These are phyloP conservation scores for Chalciporus piperatus DNA, from an alignment of 768 basidiomycete species.

Conservation along the genomic window DNA sequence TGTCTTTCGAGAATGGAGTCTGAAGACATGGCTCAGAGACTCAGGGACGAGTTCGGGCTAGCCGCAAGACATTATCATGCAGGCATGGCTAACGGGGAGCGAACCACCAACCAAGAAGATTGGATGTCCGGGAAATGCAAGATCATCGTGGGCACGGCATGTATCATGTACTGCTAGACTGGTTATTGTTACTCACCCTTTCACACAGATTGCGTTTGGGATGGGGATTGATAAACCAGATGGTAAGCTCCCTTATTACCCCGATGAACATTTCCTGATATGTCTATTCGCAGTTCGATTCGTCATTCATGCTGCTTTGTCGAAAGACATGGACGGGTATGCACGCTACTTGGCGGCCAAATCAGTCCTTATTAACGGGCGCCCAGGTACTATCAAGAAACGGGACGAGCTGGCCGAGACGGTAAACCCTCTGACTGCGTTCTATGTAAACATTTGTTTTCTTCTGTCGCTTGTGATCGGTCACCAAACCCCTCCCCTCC, in stretches of 20 bases:
- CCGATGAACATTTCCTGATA: background rate
- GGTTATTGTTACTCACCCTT: slow-evolving; percentile 2
- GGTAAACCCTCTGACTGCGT: slow-evolving; percentile 81
- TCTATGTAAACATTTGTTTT: slow-evolving; percentile 57
- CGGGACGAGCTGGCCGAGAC: slow-evolving; percentile 94
- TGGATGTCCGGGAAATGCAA: slow-evolving; percentile 74
- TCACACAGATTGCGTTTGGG: slow-evolving; percentile 82
- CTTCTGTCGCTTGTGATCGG: background rate
- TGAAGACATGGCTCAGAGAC: slow-evolving; percentile 72
- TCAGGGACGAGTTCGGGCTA: slow-evolving; percentile 57
- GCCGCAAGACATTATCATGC: slow-evolving; percentile 86
- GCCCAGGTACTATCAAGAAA: slow-evolving; percentile 87
- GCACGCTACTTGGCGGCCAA: slow-evolving; percentile 15
- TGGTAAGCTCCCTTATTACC: slow-evolving; percentile 39
- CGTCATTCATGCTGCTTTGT: slow-evolving; percentile 85
- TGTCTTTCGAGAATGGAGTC: slow-evolving; percentile 69
- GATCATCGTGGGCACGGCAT: slow-evolving; percentile 92
- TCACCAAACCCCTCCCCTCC: background rate
- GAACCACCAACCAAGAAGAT: slow-evolving; percentile 55
- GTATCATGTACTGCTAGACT: slow-evolving; percentile 2
- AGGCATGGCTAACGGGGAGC: slow-evolving; percentile 60
- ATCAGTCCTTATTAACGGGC: slow-evolving; percentile 1
- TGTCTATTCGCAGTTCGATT: slow-evolving; percentile 64
- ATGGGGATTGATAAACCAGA: slow-evolving; percentile 94
- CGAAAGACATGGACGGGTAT: slow-evolving; percentile 82